Evolutionary conservation across 495 filamentous ascomycete species (phyloP).

Genomic region (Hypoxylon intermedium): DNA sequence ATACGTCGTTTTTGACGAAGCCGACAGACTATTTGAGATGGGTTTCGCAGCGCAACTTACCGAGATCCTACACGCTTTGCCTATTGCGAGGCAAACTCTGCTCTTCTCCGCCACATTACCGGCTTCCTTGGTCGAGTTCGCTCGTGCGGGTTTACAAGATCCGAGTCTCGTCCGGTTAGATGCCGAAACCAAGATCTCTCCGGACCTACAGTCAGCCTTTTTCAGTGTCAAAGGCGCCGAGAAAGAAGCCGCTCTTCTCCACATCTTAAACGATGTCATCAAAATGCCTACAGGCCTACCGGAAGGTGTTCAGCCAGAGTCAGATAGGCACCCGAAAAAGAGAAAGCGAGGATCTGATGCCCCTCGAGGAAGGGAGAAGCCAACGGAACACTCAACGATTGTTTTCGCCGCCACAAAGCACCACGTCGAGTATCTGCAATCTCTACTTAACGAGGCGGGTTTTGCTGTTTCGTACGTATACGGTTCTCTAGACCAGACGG

Average conservation of each 20-base stretch:
- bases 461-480: slow-evolving; percentile 93
- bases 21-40: slow-evolving; percentile 97
- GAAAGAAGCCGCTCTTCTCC: slow-evolving; percentile 89
- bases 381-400: slow-evolving; percentile 85
- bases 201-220: slow-evolving; percentile 90
- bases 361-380: slow-evolving; percentile 58
- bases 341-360: slow-evolving; percentile 67
- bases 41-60: slow-evolving; percentile 91
- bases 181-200: slow-evolving; percentile 93
- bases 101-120: slow-evolving; percentile 95
- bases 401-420: slow-evolving; percentile 95
- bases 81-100: slow-evolving; percentile 82
- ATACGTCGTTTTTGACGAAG: slow-evolving; percentile 97
- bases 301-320: slow-evolving; percentile 52
- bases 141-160: slow-evolving; percentile 88
- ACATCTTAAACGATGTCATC: slow-evolving; percentile 89
- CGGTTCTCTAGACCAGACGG: slow-evolving; percentile 90
- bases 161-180: slow-evolving; percentile 87
- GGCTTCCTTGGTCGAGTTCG: slow-evolving; percentile 93
- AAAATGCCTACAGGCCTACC: slow-evolving; percentile 85
- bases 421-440: slow-evolving; percentile 92
- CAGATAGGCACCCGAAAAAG: slow-evolving; percentile 66
- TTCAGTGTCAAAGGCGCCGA: slow-evolving; percentile 90
- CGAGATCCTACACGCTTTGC: slow-evolving; percentile 90
- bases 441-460: slow-evolving; percentile 73